Percentiles rank a stretch among this genome's conserved stretches.
phyloP scores from a whole-genome alignment of 2,329 filamentous ascomycete genomes.

The Neonectria punicea region DNA sequence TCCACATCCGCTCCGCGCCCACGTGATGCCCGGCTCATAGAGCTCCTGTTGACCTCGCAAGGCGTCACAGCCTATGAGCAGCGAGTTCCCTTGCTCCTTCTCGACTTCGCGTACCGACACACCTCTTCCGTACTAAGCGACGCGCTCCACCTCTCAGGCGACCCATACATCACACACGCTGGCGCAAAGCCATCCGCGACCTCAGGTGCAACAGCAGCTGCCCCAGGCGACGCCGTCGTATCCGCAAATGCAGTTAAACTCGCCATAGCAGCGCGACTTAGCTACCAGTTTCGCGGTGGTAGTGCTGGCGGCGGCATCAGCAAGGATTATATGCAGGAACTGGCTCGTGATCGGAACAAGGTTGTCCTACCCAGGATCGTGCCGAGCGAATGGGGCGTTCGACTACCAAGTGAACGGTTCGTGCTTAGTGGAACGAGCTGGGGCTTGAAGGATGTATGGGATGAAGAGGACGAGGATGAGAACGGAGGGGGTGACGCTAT shows the following conservation, averaged over 20 bases:
- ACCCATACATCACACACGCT: conserved; percentile 72
- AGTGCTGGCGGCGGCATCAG: conserved; percentile 64
- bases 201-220: conserved; percentile 59
- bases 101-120: conserved; percentile 89
- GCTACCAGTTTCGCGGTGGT: conserved; percentile 74
- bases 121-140: conserved; percentile 77
- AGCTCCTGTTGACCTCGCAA: conserved; percentile 81
- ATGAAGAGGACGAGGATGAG: conserved; percentile 57
- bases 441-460: conserved; percentile 71
- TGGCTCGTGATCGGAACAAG: conserved; percentile 77
- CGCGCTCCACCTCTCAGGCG: conserved; percentile 73
- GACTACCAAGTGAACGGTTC: conserved; percentile 74
- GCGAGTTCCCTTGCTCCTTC: conserved; percentile 82
- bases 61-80: conserved; percentile 84
- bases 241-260: conserved; percentile 75
- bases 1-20: conserved; percentile 66
- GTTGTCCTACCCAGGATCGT: conserved; percentile 71
- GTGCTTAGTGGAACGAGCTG: conserved; percentile 74
- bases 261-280: conserved; percentile 75
- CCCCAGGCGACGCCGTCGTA: conserved; percentile 66
- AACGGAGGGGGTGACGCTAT: conserved; percentile 60
- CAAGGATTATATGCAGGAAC: conserved; percentile 81
- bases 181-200: conserved; percentile 62
- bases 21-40: conserved; percentile 81
- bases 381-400: conserved; percentile 73